Base-by-base conservation (phyloP, 805 yeast species). In the Metschnikowia bowlesiae region DNA sequence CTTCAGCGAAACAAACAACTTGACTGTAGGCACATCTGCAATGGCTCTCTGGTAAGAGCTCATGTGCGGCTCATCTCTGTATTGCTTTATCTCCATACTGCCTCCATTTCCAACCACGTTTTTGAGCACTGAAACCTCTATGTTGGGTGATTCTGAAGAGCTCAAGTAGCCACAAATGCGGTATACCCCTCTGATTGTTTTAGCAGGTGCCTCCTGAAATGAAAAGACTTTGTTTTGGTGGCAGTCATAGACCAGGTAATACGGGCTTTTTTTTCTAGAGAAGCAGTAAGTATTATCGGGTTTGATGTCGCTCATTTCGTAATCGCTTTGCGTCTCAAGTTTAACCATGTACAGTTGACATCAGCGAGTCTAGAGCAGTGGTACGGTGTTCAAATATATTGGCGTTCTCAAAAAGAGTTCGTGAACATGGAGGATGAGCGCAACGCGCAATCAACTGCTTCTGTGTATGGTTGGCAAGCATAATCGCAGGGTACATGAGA, bases 31-130 rank as follows among this genome's bases (percentile, higher is more conserved):
- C 31, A 10, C 30, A 46, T 29, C 48, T 42, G 28, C 37, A 16
- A 22, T 41, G 14, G 45, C 44, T 44, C 16, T 47, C 28, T 31
- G 44, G 31, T 37, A 50, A 37, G 44, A 37, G 16, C 32, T 35
- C 39, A 14, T 10, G 11, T 44, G 39, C 10, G 32, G 11, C 16
- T 29, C 39, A 16, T 29, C 16, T 31, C 28, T 14, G 30, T 14
- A 34, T 14, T 32, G 35, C 30, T 28, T 44, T 26, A 46, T 44
- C 35, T 55, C 57, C 8, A 61, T 51, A 34, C 48, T 56, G 5
- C 64, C 61, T 13, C 64, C 57, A 28, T 60, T 57, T 2, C 64
- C 64, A 18, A 61, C 50, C 8, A 55, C 48, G 39, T 54, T 55
- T 22, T 33, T 42, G 22, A 33, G 45, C 5, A 42, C 29, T 13